phyloP scores from a whole-genome alignment of 805 yeast genomes.

The Clavispora phyllophila region DNA sequence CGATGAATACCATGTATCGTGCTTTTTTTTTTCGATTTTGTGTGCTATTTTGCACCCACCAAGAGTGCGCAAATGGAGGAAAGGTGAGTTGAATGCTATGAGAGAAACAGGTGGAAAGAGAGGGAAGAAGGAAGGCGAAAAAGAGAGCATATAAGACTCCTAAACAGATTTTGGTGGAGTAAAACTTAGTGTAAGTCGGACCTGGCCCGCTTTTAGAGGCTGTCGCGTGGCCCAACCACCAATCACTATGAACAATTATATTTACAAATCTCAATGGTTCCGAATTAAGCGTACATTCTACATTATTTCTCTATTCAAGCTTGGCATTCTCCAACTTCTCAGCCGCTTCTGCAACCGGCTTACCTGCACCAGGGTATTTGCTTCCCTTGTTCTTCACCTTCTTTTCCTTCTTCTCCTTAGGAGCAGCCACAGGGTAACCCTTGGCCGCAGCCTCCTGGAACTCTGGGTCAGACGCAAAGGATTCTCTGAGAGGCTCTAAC shows the following conservation, averaged over 20 bases:
- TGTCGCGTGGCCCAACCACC: too few relatives aligned
- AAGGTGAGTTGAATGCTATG: too few relatives aligned
- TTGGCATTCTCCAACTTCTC: slow-evolving; percentile 36
- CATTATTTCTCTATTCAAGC: slow-evolving; percentile 18
- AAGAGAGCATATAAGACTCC: too few relatives aligned
- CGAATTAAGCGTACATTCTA: background rate
- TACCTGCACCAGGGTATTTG: slow-evolving; percentile 70
- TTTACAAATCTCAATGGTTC: too few relatives aligned
- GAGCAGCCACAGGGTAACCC: slow-evolving; percentile 80
- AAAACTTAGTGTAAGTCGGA: too few relatives aligned
- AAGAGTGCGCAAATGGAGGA: too few relatives aligned
- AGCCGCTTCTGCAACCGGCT: slow-evolving; percentile 26
- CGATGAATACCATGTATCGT: too few relatives aligned
- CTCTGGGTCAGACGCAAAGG: slow-evolving; percentile 54
- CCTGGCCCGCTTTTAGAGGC: too few relatives aligned
- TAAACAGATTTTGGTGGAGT: too few relatives aligned
- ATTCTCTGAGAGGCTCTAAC: slow-evolving; percentile 79
- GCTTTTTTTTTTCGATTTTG: background rate
- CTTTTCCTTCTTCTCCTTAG: slow-evolving; percentile 59
- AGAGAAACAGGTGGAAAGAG: too few relatives aligned
- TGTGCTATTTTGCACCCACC: background rate
- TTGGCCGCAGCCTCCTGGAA: slow-evolving; percentile 68
- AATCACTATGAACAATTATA: too few relatives aligned
- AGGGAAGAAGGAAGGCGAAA: too few relatives aligned
- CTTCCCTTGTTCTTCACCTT: slow-evolving; percentile 84